A percentile compares a stretch with the other conserved stretches of the same genome.
phyloP scores from a whole-genome alignment of 1,284 basidiomycete genomes.

The Ganoderma sinense region DNA sequence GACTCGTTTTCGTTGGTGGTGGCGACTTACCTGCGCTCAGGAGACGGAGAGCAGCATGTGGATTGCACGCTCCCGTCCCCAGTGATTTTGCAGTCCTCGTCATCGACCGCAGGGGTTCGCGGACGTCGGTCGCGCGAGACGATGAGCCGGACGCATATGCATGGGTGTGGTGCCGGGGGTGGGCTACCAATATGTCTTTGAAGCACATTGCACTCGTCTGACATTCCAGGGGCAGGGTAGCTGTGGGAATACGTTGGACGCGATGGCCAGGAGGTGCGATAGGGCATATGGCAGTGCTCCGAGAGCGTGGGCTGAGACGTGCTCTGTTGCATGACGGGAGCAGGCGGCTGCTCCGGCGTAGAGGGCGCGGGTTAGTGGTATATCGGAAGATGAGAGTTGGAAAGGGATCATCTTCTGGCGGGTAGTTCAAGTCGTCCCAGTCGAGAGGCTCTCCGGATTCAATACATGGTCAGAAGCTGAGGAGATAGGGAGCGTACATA shows the following conservation, averaged over 20 bases:
- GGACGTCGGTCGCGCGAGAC: conserved; percentile 65
- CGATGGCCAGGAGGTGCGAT: conserved; percentile 28
- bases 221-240: conserved; percentile 23
- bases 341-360: conserved; percentile 11
- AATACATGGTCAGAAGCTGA: conserved; percentile 39
- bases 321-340: conserved; percentile 20
- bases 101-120: conserved; percentile 74
- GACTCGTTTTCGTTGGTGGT: conserved; percentile 34
- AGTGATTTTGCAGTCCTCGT: conserved; percentile 70
- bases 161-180: conserved; percentile 59
- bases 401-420: conserved; percentile 37
- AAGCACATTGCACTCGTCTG: conserved; percentile 25
- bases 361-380: conserved; percentile 24
- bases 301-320: conserved; percentile 27
- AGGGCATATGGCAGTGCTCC: conserved; percentile 23
- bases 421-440: conserved; percentile 34
- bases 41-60: conserved; percentile 46
- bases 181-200: conserved; percentile 37
- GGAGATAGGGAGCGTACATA: conserved; percentile 11
- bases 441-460: conserved; percentile 44
- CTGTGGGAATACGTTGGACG: conserved; percentile 34
- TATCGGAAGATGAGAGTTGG: conserved; percentile 31
- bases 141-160: conserved; percentile 69
- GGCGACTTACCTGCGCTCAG: conserved; percentile 27
- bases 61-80: conserved; percentile 62